Evolutionary conservation across 805 yeast species (phyloP), one percentile per base, ranked within the genome.

Genomic region (Candida hungchunana): DNA sequence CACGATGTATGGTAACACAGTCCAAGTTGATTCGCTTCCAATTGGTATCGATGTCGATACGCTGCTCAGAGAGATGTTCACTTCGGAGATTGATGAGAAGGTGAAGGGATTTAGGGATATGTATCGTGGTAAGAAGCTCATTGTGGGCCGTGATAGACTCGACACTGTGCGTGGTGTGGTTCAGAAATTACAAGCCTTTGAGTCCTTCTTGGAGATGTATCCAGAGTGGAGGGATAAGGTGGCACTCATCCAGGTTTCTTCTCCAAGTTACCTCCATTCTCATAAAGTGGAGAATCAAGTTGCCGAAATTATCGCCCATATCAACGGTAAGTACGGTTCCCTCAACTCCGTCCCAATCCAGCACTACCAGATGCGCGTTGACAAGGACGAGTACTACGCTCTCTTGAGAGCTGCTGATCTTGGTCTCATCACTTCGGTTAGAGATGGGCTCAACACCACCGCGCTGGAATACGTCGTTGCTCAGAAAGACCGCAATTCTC

Each of bases 401-500:
- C 64, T 93, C 32, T 64, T 93, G 37, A 71, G 96, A 44, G 89
- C 77, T 12, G 97, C 97, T 0, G 97, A 93, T 55, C 64, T 93
- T 47, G 89, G 95, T 19, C 62, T 93, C 36, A 84, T 88, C 44
- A 87, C 97, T 0, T 80, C 95, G 2, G 80, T 90, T 19, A 77
- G 98, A 56, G 98, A 93, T 58, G 97, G 97, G 39, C 88, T 90
- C 82, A 90, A 88, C 63, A 87, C 97, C 5, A 93, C 97, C 2
- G 86, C 96, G 1, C 64, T 90, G 40, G 98, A 93, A 60, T 93
- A 77, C 58, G 93, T 89, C 29, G 78, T 89, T 29, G 85, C 96
- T 48, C 95, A 86, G 59, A 79, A 85, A 51, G 65, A 75, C 42
- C 73, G 79, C 42, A 66, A 69, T 43, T 74, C 83, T 3, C 96